Percentiles rank a stretch among this genome's conserved stretches.
These are phyloP conservation scores for Escovopsis sp. DNA, from an alignment of 2,329 filamentous ascomycete genomes.

Conservation along the genomic window DNA sequence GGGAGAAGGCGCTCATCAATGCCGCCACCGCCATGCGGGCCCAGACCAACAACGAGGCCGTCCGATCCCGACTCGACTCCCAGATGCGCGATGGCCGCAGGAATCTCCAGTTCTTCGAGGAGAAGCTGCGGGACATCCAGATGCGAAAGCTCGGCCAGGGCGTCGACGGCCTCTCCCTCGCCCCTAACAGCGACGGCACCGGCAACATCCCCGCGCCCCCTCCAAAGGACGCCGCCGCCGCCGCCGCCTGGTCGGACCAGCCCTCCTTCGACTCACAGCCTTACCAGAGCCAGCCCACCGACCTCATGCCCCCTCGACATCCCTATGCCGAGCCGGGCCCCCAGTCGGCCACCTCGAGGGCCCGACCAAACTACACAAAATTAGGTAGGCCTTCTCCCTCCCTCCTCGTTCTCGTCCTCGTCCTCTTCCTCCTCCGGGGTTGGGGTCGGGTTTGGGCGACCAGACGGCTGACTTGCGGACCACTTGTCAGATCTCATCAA, in stretches of 20 bases:
- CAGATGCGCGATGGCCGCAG: constrained; percentile 88
- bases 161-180: constrained; percentile 51
- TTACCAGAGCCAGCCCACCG: constrained; percentile 49
- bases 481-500: constrained; percentile 45
- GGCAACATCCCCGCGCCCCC: constrained; percentile 49
- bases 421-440: too few relatives aligned
- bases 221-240: constrained; percentile 45
- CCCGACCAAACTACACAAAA: constrained; percentile 85
- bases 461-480: constrained; percentile 45
- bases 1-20: constrained; percentile 88
- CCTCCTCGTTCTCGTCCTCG: neutral
- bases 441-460: neutral
- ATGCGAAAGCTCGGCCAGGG: constrained; percentile 59
- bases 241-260: constrained; percentile 32
- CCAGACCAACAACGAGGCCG: constrained; percentile 84
- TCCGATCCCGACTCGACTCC: constrained; percentile 78
- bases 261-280: constrained; percentile 51
- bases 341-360: constrained; percentile 51
- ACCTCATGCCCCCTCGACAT: constrained; percentile 66
- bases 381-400: constrained; percentile 48
- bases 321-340: constrained; percentile 61
- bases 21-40: constrained; percentile 90
- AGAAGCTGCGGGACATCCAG: constrained; percentile 77
- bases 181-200: constrained; percentile 29
- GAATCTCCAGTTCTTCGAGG: constrained; percentile 92